A percentile compares a stretch with the other conserved stretches of the same genome.
These are phyloP conservation scores for Saccharomyces hybrid DNA, from an alignment of 1,139 yeast genomes.

Conservation along the genomic window DNA sequence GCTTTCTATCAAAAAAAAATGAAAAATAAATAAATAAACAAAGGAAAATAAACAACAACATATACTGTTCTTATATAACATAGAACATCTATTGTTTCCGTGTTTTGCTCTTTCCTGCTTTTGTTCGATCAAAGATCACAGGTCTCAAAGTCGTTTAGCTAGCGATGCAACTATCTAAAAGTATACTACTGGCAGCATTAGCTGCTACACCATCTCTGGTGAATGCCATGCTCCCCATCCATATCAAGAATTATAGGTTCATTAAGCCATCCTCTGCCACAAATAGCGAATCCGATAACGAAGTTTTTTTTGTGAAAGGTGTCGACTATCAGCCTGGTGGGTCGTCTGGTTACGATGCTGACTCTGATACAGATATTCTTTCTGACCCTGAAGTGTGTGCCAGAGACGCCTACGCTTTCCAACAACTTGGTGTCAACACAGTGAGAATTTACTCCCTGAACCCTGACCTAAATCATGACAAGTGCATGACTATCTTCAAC, in stretches of 20 bases:
- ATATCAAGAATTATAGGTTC: conserved; percentile 40
- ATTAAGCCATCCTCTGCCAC: conserved; percentile 36
- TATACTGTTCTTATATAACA: not conserved
- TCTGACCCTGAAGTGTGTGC: conserved; percentile 65
- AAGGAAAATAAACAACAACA: not conserved
- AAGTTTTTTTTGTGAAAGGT: conserved; percentile 47
- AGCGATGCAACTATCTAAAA: not conserved
- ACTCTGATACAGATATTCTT: conserved; percentile 50
- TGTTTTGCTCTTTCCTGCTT: not conserved
- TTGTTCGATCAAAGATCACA: not conserved
- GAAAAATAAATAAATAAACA: not conserved
- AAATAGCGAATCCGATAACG: conserved; percentile 36
- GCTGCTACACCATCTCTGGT: conserved; percentile 15
- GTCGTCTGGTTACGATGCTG: conserved; percentile 46
- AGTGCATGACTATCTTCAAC: conserved; percentile 77
- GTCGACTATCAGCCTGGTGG: conserved; percentile 73
- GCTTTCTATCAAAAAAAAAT: not conserved
- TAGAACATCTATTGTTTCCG: not conserved
- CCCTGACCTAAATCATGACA: conserved; percentile 73
- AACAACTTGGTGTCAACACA: conserved; percentile 69
- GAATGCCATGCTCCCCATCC: conserved; percentile 41
- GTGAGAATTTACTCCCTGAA: conserved; percentile 64
- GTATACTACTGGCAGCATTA: conserved; percentile 3
- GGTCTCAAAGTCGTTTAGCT: not conserved
- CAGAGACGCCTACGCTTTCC: conserved; percentile 74